phyloP scores from a whole-genome alignment of 495 filamentous ascomycete species.

The Hypoxylon subgilvum region DNA sequence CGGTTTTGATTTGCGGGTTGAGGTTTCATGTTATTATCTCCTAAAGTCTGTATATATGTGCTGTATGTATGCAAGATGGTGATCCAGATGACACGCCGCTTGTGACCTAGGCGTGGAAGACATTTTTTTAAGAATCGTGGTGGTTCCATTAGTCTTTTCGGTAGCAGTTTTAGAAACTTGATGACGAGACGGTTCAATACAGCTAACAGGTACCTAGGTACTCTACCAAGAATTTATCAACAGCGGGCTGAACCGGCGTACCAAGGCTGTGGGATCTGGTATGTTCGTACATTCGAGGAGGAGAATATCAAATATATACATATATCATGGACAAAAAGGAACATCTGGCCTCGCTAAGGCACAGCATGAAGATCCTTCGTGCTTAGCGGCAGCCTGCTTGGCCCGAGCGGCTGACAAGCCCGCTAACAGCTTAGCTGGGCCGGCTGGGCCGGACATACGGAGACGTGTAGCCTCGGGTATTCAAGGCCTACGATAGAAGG shows the following conservation, averaged over 20 bases:
- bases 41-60: background rate
- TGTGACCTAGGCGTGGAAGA: background rate
- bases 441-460: background rate
- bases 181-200: background rate
- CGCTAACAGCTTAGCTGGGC: background rate
- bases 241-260: slow-evolving; percentile 17
- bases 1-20: slow-evolving; percentile 3
- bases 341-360: too few relatives aligned
- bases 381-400: background rate
- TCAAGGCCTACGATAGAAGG: background rate
- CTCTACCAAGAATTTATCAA: slow-evolving; percentile 24
- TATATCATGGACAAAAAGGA: too few relatives aligned
- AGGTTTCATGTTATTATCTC: slow-evolving; percentile 16
- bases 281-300: too few relatives aligned
- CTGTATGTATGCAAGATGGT: slow-evolving; percentile 4
- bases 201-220: slow-evolving; percentile 1
- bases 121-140: background rate
- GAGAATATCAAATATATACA: too few relatives aligned
- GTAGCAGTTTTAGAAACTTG: too few relatives aligned
- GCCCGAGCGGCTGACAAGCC: background rate
- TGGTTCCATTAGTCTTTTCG: too few relatives aligned
- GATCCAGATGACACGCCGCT: too few relatives aligned
- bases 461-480: background rate
- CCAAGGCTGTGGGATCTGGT: slow-evolving; percentile 22
- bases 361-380: too few relatives aligned